These are phyloP conservation scores for Zymoseptoria brevis DNA, from an alignment of 2,329 filamentous ascomycete species.

Conservation along the genomic window DNA sequence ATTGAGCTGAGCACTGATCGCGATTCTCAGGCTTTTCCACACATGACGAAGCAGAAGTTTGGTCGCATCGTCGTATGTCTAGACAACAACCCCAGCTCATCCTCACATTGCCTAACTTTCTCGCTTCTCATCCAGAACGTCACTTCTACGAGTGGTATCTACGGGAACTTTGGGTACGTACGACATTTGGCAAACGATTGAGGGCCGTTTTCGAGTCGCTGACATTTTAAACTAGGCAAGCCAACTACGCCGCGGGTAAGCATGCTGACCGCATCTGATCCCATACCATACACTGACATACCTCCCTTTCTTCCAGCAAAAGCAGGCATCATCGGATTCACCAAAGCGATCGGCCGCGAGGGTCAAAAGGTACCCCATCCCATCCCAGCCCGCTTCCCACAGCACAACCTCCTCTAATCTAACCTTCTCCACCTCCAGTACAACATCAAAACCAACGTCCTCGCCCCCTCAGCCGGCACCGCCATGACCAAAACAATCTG, in stretches of 20 bases:
- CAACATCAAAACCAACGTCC: conserved; percentile 82
- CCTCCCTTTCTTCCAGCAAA: conserved; percentile 16
- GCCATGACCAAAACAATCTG: conserved; percentile 88
- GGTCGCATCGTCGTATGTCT: conserved; percentile 64
- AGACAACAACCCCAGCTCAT: too few relatives aligned
- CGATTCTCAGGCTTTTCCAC: conserved; percentile 89
- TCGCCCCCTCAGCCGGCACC: conserved; percentile 91
- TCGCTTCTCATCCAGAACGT: too few relatives aligned
- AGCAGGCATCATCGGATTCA: conserved; percentile 81
- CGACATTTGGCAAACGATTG: too few relatives aligned
- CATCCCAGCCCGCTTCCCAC: too few relatives aligned
- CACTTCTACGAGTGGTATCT: conserved; percentile 90
- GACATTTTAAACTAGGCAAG: too few relatives aligned
- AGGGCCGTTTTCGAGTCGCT: too few relatives aligned
- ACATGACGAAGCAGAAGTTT: conserved; percentile 97
- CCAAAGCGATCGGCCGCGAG: conserved; percentile 80
- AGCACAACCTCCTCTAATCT: not conserved
- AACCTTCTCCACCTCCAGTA: not conserved
- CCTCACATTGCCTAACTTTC: too few relatives aligned
- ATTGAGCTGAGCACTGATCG: too few relatives aligned
- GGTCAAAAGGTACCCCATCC: conserved; percentile 75
- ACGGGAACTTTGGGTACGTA: conserved; percentile 94
- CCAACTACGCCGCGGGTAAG: conserved; percentile 74
- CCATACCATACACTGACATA: not conserved
- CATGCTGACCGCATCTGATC: not conserved